Base-by-base conservation (phyloP, 192 early-diverging fungal species). In the Linnemannia zychae region DNA sequence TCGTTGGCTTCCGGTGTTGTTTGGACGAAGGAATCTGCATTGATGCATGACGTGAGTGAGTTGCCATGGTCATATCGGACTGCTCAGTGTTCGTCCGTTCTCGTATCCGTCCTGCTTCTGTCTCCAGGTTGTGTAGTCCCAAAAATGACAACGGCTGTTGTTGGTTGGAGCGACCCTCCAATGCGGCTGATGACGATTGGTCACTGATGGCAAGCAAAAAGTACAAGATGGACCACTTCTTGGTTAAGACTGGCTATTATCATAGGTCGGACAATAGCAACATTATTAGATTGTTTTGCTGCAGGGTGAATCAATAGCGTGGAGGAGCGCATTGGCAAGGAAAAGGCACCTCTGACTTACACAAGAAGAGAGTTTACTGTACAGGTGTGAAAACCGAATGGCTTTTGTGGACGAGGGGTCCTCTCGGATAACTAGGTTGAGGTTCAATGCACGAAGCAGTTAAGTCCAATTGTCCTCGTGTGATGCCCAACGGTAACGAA, bases 201-300 rank as follows among this genome's bases (percentile, higher is more conserved):
- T 88, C 88, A 15, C 89, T 90, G 50, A 91, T 46, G 33, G 87
- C 82, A n/a, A 87, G 71, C 38, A 93, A 77, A 50, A 93, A 87
- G 66, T 93, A 92, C 9, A 93, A 76, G 31, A 90, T 80, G 16
- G 92, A 82, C 92, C 92, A 93, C 88, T 91, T 93, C 44, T 90
- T 89, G 46, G 71, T 77, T 65, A 93, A 37, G 7, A 84, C 80
- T 15, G 86, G 50, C 91, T 93, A 78, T 20, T 28, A n/a, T n/a
- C n/a, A n/a, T n/a, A n/a, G n/a, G n/a, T n/a, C n/a, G n/a, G n/a
- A n/a, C n/a, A n/a, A n/a, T n/a, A n/a, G n/a, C n/a, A n/a, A n/a
- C n/a, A n/a, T n/a, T n/a, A n/a, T n/a, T n/a, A n/a, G n/a, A n/a
- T n/a, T n/a, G n/a, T 31, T 33, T 60, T 24, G 16, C 40, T 46